Evolutionary conservation across 192 early-diverging fungal genomes (phyloP).

Genomic region (Backusella westeae): DNA sequence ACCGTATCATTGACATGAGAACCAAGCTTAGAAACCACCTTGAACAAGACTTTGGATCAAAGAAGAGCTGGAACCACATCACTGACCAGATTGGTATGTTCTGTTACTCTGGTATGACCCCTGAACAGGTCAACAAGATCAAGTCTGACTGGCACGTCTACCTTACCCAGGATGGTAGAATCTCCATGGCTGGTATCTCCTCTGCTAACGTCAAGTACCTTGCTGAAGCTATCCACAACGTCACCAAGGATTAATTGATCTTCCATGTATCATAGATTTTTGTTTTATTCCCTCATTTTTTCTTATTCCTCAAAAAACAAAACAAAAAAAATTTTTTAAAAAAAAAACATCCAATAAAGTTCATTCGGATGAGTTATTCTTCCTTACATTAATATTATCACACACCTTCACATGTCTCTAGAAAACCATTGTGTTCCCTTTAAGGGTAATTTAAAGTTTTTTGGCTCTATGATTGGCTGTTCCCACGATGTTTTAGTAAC

Average conservation of each 20-base stretch:
- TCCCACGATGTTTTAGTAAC: constrained; percentile 3
- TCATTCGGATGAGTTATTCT: not conserved
- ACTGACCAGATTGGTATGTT: constrained; percentile 95
- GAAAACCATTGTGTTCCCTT: constrained; percentile 4
- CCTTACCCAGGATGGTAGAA: constrained; percentile 92
- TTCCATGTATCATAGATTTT: constrained; percentile 3
- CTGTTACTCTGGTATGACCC: constrained; percentile 90
- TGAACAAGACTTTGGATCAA: constrained; percentile 78
- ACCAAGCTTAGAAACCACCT: constrained; percentile 71
- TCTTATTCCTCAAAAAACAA: not conserved
- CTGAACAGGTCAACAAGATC: constrained; percentile 85
- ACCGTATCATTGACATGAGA: constrained; percentile 94
- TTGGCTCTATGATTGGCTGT: not conserved
- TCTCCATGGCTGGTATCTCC: constrained; percentile 96
- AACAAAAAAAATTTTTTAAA: not conserved
- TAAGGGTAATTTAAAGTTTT: not conserved
- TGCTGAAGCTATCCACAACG: constrained; percentile 92
- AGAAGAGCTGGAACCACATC: constrained; percentile 86
- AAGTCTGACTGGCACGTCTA: constrained; percentile 87
- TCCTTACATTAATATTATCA: constrained; percentile 4
- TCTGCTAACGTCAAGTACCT: constrained; percentile 93
- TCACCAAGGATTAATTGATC: constrained; percentile 64
- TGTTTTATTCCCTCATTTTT: not conserved
- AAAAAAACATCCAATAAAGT: constrained; percentile 2
- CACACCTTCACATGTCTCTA: not conserved